These are phyloP conservation scores for Lactarius hatsudake DNA, from an alignment of 768 basidiomycete genomes.

Conservation along the genomic window DNA sequence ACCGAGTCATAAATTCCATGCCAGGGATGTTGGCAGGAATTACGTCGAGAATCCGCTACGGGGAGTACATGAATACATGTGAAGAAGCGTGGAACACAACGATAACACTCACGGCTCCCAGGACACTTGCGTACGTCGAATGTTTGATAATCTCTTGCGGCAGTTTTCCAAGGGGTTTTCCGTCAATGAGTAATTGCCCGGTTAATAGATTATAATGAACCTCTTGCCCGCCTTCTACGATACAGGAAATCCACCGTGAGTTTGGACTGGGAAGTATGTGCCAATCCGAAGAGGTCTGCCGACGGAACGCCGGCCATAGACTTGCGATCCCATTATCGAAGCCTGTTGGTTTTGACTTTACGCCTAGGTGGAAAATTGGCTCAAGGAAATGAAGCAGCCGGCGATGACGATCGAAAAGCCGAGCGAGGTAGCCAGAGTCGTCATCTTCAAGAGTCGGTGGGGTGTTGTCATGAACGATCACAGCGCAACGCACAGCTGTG, in stretches of 20 bases:
- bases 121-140: slow-evolving; percentile 1
- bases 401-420: not conserved
- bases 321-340: not conserved
- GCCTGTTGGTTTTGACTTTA: not conserved
- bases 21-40: slow-evolving; percentile 4
- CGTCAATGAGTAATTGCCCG: slow-evolving; percentile 5
- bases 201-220: slow-evolving; percentile 7
- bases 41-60: slow-evolving; percentile 9
- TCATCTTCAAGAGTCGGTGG: not conserved
- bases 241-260: slow-evolving; percentile 14
- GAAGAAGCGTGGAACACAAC: not conserved
- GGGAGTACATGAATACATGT: not conserved
- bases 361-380: not conserved
- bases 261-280: not conserved
- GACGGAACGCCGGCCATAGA: slow-evolving; percentile 9
- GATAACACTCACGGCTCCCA: slow-evolving; percentile 1
- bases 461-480: slow-evolving; percentile 7
- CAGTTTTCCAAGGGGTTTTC: slow-evolving; percentile 1
- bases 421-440: not conserved
- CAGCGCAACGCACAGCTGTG: slow-evolving; percentile 15
- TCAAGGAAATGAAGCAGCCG: slow-evolving; percentile 5
- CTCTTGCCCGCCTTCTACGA: not conserved
- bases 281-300: slow-evolving; percentile 8
- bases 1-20: slow-evolving; percentile 12
- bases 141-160: slow-evolving; percentile 2